Percentiles rank a stretch among this genome's conserved stretches.
phyloP scores from a whole-genome alignment of 306 rosid genomes.

The Albizia julibrissin region DNA sequence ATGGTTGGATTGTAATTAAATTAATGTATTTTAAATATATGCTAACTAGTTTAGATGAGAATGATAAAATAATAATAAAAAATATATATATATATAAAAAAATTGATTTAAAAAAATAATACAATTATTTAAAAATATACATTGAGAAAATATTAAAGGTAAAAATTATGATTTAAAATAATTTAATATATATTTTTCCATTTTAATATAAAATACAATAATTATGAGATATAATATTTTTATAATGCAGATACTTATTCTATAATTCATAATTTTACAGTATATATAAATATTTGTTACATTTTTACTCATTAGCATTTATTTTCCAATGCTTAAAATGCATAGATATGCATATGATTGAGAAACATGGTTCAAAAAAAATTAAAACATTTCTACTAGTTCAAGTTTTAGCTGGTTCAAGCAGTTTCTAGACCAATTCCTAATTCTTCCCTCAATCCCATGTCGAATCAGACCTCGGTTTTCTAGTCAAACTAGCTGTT shows the following conservation, averaged over 20 bases:
- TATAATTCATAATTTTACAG: no score
- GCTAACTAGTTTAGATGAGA: neutral
- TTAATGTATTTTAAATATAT: neutral
- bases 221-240: no score
- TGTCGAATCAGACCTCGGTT: neutral
- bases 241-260: neutral
- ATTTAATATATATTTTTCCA: neutral
- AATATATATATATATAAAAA: neutral
- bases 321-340: neutral
- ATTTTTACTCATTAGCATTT: neutral
- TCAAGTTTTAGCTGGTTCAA: neutral
- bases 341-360: neutral
- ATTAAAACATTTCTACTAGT: no score
- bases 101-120: neutral
- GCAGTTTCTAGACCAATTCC: neutral
- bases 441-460: neutral
- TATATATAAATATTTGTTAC: neutral
- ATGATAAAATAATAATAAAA: neutral
- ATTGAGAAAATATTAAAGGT: neutral
- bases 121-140: neutral
- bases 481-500: neutral
- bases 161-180: neutral
- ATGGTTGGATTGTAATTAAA: neutral
- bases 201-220: no score
- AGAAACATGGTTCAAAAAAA: neutral